Percentiles rank a stretch among this genome's conserved stretches.
phyloP scores from a whole-genome alignment of 1,139 yeast species.

The Lodderomyces orthopsilosis region DNA sequence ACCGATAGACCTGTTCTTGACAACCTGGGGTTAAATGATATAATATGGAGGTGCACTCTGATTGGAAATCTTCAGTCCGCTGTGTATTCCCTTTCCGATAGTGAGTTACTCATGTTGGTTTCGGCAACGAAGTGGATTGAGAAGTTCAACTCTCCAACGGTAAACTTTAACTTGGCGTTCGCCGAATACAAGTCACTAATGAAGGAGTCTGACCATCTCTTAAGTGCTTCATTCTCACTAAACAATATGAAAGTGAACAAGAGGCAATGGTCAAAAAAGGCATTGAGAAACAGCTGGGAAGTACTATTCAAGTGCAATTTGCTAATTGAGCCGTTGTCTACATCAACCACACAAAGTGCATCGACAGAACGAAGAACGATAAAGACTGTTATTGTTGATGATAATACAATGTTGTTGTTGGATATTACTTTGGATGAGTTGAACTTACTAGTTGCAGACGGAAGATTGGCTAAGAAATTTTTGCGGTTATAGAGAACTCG shows the following conservation, averaged over 20 bases:
- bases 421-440: constrained; percentile 48
- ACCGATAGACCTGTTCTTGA: constrained; percentile 27
- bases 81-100: constrained; percentile 54
- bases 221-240: constrained; percentile 31
- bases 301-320: constrained; percentile 25
- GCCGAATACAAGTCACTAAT: constrained; percentile 69
- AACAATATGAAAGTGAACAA: constrained; percentile 38
- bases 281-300: constrained; percentile 58
- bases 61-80: neutral
- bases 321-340: neutral
- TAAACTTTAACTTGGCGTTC: constrained; percentile 75
- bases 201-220: constrained; percentile 42
- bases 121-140: constrained; percentile 71
- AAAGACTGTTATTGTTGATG: constrained; percentile 33
- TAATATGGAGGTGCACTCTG: neutral
- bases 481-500: constrained; percentile 25
- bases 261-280: constrained; percentile 48
- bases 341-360: neutral
- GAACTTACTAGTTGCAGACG: constrained; percentile 29
- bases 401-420: constrained; percentile 46
- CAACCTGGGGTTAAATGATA: neutral
- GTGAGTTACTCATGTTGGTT: constrained; percentile 66
- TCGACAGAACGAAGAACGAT: neutral
- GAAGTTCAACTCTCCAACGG: constrained; percentile 52
- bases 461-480: constrained; percentile 29